Evolutionary conservation across 106 monocot genomes (phyloP).

Genomic region (Allium sativum): DNA sequence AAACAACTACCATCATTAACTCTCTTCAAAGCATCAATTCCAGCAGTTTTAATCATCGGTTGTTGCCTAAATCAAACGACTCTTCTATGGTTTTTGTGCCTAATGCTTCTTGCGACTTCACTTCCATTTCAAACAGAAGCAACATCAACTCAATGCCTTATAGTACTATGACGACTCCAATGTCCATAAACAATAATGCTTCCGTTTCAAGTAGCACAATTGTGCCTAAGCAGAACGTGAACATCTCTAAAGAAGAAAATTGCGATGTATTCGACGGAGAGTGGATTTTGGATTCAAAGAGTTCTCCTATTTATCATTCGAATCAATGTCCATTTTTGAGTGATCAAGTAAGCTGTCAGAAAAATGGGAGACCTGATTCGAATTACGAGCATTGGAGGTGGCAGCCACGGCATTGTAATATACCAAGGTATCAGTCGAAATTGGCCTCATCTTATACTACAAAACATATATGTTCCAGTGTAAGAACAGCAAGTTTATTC

Average conservation of each 20-base stretch:
- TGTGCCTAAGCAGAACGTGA: not conserved
- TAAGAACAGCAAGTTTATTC: too few species aligned
- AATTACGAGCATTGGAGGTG: slow-evolving; percentile 38
- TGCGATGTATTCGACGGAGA: slow-evolving; percentile 19
- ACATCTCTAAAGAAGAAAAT: not conserved
- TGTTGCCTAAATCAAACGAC: too few species aligned
- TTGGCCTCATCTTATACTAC: too few species aligned
- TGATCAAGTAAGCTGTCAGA: slow-evolving; percentile 30
- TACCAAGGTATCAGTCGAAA: slow-evolving; percentile 18
- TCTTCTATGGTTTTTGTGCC: too few species aligned
- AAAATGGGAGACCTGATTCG: slow-evolving; percentile 31
- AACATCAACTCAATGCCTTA: not conserved
- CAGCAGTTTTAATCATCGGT: too few species aligned
- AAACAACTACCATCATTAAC: not conserved
- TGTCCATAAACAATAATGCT: too few species aligned
- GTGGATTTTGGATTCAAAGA: slow-evolving; percentile 28
- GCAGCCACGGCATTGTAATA: slow-evolving; percentile 22
- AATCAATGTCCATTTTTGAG: slow-evolving; percentile 28
- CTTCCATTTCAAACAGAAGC: not conserved
- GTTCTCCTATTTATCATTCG: slow-evolving; percentile 22
- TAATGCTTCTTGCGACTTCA: not conserved
- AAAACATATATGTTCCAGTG: too few species aligned
- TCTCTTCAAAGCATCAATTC: not conserved
- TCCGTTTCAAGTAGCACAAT: too few species aligned
- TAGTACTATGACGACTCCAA: too few species aligned